phyloP scores from a whole-genome alignment of 306 rosid species.

The Begonia loranthoides region DNA sequence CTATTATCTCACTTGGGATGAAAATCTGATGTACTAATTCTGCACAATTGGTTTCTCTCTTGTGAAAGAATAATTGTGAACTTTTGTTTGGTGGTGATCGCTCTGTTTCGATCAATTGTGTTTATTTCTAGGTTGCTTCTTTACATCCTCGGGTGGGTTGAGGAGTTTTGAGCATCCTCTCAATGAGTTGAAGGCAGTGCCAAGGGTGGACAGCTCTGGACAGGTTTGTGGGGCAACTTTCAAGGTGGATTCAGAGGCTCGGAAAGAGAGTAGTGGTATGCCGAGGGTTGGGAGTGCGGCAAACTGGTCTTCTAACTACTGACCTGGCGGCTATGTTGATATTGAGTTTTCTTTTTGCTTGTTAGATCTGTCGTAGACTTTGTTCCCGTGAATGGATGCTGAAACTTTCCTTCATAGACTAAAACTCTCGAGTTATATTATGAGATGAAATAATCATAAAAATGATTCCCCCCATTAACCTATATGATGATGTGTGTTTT shows the following conservation, averaged over 20 bases:
- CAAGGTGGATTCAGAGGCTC: constrained; percentile 58
- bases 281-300: constrained; percentile 99
- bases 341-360: constrained; percentile 10
- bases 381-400: neutral
- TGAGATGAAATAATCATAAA: constrained; percentile 28
- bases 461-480: no score
- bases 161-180: constrained; percentile 90
- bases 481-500: no score
- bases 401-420: constrained; percentile 14
- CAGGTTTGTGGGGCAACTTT: constrained; percentile 78
- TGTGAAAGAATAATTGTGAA: no score
- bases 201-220: constrained; percentile 91
- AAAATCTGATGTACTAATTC: no score
- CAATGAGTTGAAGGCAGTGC: constrained; percentile 81
- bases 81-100: no score
- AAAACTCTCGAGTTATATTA: constrained; percentile 19
- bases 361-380: no score
- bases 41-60: no score
- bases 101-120: no score
- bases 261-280: constrained; percentile 74
- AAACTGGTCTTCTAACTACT: constrained; percentile 75
- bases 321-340: constrained; percentile 19
- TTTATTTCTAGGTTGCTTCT: constrained; percentile 55
- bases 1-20: no score
- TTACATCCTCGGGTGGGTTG: constrained; percentile 76